Base-by-base conservation (phyloP, 768 basidiomycete species). In the Pulveroboletus frians region DNA sequence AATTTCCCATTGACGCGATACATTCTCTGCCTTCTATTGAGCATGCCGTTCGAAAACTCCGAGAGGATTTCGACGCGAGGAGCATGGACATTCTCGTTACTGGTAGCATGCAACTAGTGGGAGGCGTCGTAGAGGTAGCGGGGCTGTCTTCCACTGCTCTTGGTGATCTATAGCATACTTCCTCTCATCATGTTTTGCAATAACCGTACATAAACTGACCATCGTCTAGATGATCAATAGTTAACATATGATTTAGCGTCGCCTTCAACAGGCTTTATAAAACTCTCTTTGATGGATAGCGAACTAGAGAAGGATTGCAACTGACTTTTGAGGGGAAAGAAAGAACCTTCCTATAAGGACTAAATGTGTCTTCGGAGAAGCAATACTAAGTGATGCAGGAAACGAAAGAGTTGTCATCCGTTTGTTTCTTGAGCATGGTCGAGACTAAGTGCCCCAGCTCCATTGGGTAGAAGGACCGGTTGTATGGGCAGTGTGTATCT, bases 41-140 rank as follows among this genome's bases (percentile, higher is more conserved):
- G 64, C 85, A 97, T 62, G 92, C 94, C 4, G 74, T 97, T n/a
- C 72, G 76, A 27, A 60, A 80, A 21, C 77, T 92, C 4, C 76
- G 82, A 11, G 59, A 67, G 3, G 59, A 80, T n/a, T 54, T 63
- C 5, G 53, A 61, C 5, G 57, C 63, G 2, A 61, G 56, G 36
- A 60, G 69, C 1, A 65, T 70, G 11, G 75, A 86, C 48, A 81
- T 92, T n/a, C 73, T 99, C 14, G 92, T 95, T 6, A 78, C 92
- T 3, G 96, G 96, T 4, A 96, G 92, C 67, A 66, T 99, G 54
- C 94, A 94, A 69, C 77, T 99, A 14, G 84, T 98, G 7, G 96
- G 96, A 17, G 96, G 96, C 2, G 74, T 93, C 11, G 86, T 98
- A 46, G 95, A 97, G 63, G 92, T 90, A 13, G 88, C 92, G 15